Evolutionary conservation across 2,329 filamentous ascomycete genomes (phyloP).

Genomic region (Purpureocillium lavendulum): DNA sequence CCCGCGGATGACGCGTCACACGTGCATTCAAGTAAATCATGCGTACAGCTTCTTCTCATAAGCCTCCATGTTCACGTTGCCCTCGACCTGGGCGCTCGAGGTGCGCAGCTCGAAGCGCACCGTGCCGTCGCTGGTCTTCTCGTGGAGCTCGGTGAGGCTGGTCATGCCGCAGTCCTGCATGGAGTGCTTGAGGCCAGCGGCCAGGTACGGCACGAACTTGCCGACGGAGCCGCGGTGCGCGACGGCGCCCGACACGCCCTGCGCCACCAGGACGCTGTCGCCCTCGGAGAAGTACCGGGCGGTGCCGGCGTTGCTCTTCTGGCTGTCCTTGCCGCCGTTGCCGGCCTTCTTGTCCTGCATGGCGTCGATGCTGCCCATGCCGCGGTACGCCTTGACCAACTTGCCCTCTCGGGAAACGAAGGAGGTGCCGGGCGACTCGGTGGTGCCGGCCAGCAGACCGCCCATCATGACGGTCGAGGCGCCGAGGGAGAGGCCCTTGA

Average conservation of each 20-base stretch:
- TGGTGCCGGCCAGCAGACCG: constrained; percentile 91
- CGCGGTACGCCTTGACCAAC: constrained; percentile 97
- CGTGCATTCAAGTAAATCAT: constrained; percentile 31
- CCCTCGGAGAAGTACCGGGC: constrained; percentile 98
- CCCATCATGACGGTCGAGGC: constrained; percentile 99
- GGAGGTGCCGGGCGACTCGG: constrained; percentile 92
- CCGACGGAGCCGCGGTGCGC: constrained; percentile 76
- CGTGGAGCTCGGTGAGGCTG: constrained; percentile 70
- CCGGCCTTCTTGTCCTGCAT: constrained; percentile 99
- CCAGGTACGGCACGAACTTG: constrained; percentile 94
- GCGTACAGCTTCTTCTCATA: constrained; percentile 99
- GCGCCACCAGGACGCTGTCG: constrained; percentile 87
- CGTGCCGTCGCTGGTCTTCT: constrained; percentile 62
- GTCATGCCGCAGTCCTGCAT: constrained; percentile 89
- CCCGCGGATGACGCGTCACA: too few species aligned
- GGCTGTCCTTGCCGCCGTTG: constrained; percentile 59
- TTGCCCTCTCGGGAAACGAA: constrained; percentile 95
- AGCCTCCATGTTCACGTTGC: constrained; percentile 95
- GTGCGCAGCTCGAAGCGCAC: constrained; percentile 93
- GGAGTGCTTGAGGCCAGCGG: constrained; percentile 93
- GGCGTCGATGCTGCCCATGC: constrained; percentile 97
- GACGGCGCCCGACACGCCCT: constrained; percentile 86
- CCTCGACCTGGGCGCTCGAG: constrained; percentile 90
- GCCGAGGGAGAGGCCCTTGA: constrained; percentile 92
- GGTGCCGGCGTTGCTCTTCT: constrained; percentile 86